Conservation (phyloP, 2,329 filamentous ascomycete species). For the Curvularia lunata region DNA sequence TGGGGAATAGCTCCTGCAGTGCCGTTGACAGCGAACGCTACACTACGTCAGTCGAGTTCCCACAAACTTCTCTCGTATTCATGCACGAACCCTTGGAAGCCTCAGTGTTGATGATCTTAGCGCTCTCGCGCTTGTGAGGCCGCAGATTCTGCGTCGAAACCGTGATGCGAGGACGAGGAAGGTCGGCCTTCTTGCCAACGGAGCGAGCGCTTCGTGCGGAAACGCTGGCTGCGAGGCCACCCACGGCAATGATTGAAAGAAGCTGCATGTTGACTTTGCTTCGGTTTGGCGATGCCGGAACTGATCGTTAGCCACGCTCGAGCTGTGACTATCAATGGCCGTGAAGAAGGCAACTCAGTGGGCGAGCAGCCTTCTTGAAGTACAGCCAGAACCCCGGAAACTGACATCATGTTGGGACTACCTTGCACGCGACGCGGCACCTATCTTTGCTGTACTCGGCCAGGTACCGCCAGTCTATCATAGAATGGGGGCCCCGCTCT, state of each 20-base stretch:
- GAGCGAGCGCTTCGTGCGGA: constrained; percentile 39
- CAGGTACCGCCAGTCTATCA: constrained; percentile 18
- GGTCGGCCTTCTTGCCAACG: constrained; percentile 39
- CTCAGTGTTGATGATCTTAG: constrained; percentile 51
- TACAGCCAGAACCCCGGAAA: neutral
- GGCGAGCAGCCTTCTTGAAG: constrained; percentile 10
- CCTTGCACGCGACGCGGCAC: constrained; percentile 11
- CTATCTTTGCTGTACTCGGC: constrained; percentile 13
- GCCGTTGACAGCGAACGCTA: constrained; percentile 48
- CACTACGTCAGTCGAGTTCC: constrained; percentile 8
- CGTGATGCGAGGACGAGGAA: constrained; percentile 35
- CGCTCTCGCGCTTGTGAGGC: constrained; percentile 30
- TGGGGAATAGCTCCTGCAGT: constrained; percentile 54
- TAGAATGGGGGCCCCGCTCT: constrained; percentile 8
- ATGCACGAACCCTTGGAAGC: constrained; percentile 27
- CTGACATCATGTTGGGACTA: constrained; percentile 20
- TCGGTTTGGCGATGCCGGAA: constrained; percentile 4
- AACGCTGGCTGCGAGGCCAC: constrained; percentile 35
- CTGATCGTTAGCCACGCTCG: constrained; percentile 6
- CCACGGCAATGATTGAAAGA: constrained; percentile 39
- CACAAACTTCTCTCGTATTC: neutral
- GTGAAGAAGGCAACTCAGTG: constrained; percentile 3
- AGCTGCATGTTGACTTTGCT: constrained; percentile 38
- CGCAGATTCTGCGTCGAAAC: constrained; percentile 26
- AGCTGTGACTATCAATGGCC: constrained; percentile 10